Percentiles rank a stretch among this genome's conserved stretches.
These are phyloP conservation scores for Maudiozyma bulderi DNA, from an alignment of 805 yeast genomes.

Conservation along the genomic window DNA sequence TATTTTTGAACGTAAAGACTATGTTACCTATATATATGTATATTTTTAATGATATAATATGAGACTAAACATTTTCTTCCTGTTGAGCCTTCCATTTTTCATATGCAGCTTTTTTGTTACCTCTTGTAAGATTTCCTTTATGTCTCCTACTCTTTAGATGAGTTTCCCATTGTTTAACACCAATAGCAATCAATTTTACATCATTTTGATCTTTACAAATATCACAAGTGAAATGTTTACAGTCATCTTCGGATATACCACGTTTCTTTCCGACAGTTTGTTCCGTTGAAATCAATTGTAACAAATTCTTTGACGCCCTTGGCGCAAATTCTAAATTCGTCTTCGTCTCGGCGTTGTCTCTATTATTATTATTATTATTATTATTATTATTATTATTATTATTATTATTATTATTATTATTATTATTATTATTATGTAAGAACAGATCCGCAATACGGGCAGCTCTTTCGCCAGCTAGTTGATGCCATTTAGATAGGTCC, in stretches of 20 bases:
- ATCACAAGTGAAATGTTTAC: slow-evolving; percentile 53
- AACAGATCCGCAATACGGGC: slow-evolving; percentile 37
- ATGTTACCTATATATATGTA: neutral
- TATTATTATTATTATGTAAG: slow-evolving; percentile 15
- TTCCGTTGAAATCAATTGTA: slow-evolving; percentile 17
- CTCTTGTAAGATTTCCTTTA: slow-evolving; percentile 38
- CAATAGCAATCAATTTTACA: slow-evolving; percentile 55
- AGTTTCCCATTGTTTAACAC: slow-evolving; percentile 57
- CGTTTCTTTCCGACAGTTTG: slow-evolving; percentile 3
- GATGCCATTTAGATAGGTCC: slow-evolving; percentile 52
- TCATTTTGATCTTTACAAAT: slow-evolving; percentile 51
- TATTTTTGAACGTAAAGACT: too few relatives aligned
- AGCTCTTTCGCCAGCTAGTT: slow-evolving; percentile 49
- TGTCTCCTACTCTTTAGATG: slow-evolving; percentile 69
- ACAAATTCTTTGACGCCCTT: slow-evolving; percentile 34
- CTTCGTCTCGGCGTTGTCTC: neutral
- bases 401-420: slow-evolving; percentile 5
- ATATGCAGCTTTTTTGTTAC: slow-evolving; percentile 43
- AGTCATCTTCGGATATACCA: slow-evolving; percentile 36
- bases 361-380: slow-evolving; percentile 5
- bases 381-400: slow-evolving; percentile 2
- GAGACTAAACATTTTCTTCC: neutral
- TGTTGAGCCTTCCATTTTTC: slow-evolving; percentile 33
- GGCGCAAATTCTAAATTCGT: too few relatives aligned
- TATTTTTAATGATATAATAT: neutral